Percentiles rank a stretch among this genome's conserved stretches.
These are phyloP conservation scores for Pisolithus tinctorius DNA, from an alignment of 768 basidiomycete genomes.

Conservation along the genomic window DNA sequence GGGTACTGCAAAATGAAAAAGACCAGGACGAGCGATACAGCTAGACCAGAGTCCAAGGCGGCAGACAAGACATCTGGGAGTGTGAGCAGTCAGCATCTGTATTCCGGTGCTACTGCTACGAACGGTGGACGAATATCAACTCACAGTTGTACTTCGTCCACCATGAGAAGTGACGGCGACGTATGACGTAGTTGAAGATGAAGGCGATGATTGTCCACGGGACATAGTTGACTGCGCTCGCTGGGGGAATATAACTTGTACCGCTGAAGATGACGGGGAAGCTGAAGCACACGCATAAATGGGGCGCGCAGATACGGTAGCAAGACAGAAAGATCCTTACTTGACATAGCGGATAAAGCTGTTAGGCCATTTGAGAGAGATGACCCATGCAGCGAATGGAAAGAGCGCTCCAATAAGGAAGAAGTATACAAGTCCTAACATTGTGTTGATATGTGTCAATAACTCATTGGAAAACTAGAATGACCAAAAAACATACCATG, in stretches of 20 bases:
- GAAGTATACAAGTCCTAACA: conserved; percentile 48
- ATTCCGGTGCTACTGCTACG: not conserved
- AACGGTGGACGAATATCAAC: conserved; percentile 3
- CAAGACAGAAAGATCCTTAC: conserved; percentile 26
- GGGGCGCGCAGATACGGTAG: not conserved
- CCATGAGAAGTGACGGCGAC: conserved; percentile 57
- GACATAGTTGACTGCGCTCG: conserved; percentile 57
- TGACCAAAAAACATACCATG: conserved; percentile 22
- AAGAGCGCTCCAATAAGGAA: conserved; percentile 73
- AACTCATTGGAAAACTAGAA: not conserved
- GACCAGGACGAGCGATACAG: conserved; percentile 46
- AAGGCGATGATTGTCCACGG: conserved; percentile 62
- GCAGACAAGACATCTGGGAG: conserved; percentile 58
- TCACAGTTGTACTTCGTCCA: conserved; percentile 50
- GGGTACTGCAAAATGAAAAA: conserved; percentile 64
- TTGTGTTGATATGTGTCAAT: not conserved
- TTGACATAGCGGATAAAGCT: conserved; percentile 57
- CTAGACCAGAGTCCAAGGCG: conserved; percentile 63
- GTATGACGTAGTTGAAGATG: conserved; percentile 57
- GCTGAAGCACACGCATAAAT: conserved; percentile 16
- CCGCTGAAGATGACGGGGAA: conserved; percentile 50
- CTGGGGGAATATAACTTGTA: conserved; percentile 59
- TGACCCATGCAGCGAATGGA: conserved; percentile 49
- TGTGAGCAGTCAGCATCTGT: not conserved
- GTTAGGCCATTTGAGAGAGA: conserved; percentile 56